phyloP scores from a whole-genome alignment of 345 rosid genomes.

The Brassica nigra region DNA sequence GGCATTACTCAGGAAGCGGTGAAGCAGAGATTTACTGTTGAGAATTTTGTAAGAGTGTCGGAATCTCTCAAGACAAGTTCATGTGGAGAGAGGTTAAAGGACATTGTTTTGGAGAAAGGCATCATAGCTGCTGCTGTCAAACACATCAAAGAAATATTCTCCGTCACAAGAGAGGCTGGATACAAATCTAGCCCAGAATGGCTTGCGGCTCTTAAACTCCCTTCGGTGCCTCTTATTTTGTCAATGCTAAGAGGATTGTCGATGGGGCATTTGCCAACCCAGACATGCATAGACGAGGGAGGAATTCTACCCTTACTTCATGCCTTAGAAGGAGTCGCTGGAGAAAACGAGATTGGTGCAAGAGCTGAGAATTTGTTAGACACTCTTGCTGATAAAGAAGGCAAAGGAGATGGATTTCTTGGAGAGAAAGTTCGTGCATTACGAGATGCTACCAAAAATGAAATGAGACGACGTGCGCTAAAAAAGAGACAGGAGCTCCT shows the following conservation, averaged over 20 bases:
- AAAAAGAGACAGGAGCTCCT: constrained; percentile 83
- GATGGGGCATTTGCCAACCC: constrained; percentile 95
- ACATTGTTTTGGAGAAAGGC: constrained; percentile 86
- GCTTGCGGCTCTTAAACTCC: constrained; percentile 73
- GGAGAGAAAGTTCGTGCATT: constrained; percentile 71
- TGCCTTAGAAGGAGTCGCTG: constrained; percentile 89
- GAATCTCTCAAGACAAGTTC: constrained; percentile 98
- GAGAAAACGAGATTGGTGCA: constrained; percentile 95
- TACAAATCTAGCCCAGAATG: constrained; percentile 75
- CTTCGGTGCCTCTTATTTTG: constrained; percentile 86
- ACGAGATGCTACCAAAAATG: constrained; percentile 89
- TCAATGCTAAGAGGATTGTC: constrained; percentile 95
- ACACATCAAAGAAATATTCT: constrained; percentile 73
- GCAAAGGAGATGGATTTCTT: constrained; percentile 93
- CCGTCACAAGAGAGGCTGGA: constrained; percentile 76
- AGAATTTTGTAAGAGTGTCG: constrained; percentile 92
- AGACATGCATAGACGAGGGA: constrained; percentile 78
- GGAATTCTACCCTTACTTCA: constrained; percentile 86
- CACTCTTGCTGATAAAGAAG: constrained; percentile 85
- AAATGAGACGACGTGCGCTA: constrained; percentile 90
- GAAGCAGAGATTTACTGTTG: constrained; percentile 76
- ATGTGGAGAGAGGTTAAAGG: constrained; percentile 95
- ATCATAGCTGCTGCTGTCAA: constrained; percentile 77
- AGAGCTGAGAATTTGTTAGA: constrained; percentile 97
- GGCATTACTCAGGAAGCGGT: constrained; percentile 63